Percentiles rank a stretch among this genome's conserved stretches.
phyloP scores from a whole-genome alignment of 768 basidiomycete species.

The Megacollybia marginata region DNA sequence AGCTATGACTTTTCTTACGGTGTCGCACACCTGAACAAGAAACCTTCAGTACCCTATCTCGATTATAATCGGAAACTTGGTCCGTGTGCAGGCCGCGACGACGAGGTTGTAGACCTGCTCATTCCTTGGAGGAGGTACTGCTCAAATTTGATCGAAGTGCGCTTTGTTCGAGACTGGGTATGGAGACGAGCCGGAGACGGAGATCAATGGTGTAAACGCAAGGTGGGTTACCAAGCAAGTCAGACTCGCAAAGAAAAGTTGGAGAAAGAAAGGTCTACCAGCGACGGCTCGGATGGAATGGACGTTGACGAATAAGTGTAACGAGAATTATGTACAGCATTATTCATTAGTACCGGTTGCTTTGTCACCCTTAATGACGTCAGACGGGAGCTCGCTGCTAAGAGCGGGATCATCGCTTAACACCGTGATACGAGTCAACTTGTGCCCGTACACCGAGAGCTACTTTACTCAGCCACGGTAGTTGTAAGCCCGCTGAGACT shows the following conservation, averaged over 20 bases:
- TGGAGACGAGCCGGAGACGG: background rate
- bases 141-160: background rate
- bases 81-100: background rate
- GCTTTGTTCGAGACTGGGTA: background rate
- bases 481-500: too few species aligned
- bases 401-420: too few species aligned
- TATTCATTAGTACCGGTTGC: too few species aligned
- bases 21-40: background rate
- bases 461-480: too few species aligned
- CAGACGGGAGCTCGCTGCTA: too few species aligned
- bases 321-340: too few species aligned
- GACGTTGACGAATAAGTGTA: too few species aligned
- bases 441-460: too few species aligned
- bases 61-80: background rate
- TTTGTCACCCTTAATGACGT: too few species aligned
- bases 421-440: too few species aligned
- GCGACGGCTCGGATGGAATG: too few species aligned
- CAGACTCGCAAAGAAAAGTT: background rate
- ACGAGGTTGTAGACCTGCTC: background rate
- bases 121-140: background rate
- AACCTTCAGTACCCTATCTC: background rate
- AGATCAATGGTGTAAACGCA: constrained; percentile 2
- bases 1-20: background rate
- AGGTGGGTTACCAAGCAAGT: background rate
- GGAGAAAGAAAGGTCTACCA: background rate